Percentiles rank a stretch among this genome's conserved stretches.
Evolutionary conservation across 345 rosid species (phyloP).

Genomic region (Gossypium anomalum): DNA sequence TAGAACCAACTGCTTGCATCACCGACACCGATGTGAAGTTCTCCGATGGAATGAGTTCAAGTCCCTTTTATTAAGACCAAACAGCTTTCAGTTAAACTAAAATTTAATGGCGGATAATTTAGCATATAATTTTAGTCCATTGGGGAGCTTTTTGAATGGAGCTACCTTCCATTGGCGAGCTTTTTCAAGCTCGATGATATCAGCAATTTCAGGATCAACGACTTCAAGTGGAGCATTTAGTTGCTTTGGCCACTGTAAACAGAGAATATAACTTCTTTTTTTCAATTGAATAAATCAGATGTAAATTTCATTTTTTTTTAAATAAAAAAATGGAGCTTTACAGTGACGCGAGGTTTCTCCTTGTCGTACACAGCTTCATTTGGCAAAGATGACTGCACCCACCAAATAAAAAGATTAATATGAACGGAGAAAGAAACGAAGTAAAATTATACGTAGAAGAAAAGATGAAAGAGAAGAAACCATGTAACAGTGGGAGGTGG

Average conservation of each 20-base stretch:
- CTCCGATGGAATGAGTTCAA: slow-evolving; percentile 97
- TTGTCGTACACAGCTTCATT: slow-evolving; percentile 85
- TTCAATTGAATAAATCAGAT: neutral
- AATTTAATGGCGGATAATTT: neutral
- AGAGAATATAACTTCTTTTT: neutral
- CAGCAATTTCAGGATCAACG: slow-evolving; percentile 91
- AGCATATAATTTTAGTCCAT: neutral
- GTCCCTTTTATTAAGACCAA: slow-evolving; percentile 51
- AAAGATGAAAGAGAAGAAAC: slow-evolving; percentile 24
- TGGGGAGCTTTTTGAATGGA: neutral
- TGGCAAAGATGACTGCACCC: slow-evolving; percentile 77
- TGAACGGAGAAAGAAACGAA: neutral
- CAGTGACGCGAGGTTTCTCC: slow-evolving; percentile 64
- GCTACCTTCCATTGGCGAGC: slow-evolving; percentile 97
- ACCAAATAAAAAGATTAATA: neutral
- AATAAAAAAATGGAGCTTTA: slow-evolving; percentile 24
- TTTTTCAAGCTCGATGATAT: slow-evolving; percentile 91
- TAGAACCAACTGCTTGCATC: slow-evolving; percentile 99
- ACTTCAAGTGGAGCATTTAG: slow-evolving; percentile 77
- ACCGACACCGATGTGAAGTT: slow-evolving; percentile 94
- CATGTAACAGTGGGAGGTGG: slow-evolving; percentile 59
- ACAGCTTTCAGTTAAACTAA: slow-evolving; percentile 2
- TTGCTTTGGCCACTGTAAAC: slow-evolving; percentile 91
- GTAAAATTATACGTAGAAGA: neutral
- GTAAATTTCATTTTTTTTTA: too few relatives aligned